Evolutionary conservation across 2,329 filamentous ascomycete genomes (phyloP), one percentile per base, ranked within the genome.

Genomic region (Aspergillus fumigatus): DNA sequence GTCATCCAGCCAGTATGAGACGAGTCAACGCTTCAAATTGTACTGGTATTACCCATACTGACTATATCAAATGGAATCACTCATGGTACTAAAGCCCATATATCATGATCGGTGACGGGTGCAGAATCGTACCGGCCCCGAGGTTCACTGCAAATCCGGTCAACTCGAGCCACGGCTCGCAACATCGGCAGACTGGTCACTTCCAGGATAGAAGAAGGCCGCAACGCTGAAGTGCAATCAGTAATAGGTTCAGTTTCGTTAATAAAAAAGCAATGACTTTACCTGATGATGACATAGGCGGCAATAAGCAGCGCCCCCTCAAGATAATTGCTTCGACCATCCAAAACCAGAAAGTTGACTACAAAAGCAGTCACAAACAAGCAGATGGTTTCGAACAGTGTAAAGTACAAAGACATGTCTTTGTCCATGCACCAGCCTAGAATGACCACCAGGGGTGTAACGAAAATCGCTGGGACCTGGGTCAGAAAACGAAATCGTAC

Each of bases 331-430:
- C 87, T 92, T 70, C 90, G 85, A 29, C 90, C 91, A 65, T 95
- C 90, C 21, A 87, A 81, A 50, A 95, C 90, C 47, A 96, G 75
- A 70, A 95, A 96, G 70, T 95, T 96, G 56, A 92, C 89, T 35
- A 96, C 81, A 45, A 96, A 84, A 0, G 90, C 89, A 1, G 90
- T 86, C 11, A 94, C 89, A 64, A 96, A 95, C 43, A 96, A 77
- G 43, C 89, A 87, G 23, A 92, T 76, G 1, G 82, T 85, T 69
- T 85, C 82, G 61, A 85, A 85, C 19, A 84, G 73, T 57, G 83
- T 84, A 66, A 85, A 85, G 72, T 84, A 84, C 10, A 85, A 69
- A 47, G 79, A 81, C 82, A 93, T 93, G 1, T 85, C 80, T 59
- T 87, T 85, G 59, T 83, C 82, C 81, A 92, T 85, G 60, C 85